Conservation (phyloP, 768 basidiomycete genomes). For the Neoboletus brunneissimus region DNA sequence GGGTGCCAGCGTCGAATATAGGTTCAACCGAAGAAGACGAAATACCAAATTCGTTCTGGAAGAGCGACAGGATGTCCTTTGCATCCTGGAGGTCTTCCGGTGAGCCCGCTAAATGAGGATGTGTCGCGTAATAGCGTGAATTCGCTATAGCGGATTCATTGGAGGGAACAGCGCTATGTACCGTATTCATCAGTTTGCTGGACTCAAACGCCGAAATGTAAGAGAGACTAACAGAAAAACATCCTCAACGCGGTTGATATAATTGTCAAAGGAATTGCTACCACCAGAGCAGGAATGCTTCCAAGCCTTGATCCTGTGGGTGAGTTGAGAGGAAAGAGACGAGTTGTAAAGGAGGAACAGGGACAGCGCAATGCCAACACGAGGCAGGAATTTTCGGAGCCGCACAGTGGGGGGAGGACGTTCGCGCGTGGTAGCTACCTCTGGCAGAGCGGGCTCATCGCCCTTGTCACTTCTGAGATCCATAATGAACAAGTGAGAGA, state of each 20-base stretch:
- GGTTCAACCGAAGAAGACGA: conserved; percentile 40
- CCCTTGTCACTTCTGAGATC: conserved; percentile 14
- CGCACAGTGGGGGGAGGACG: not conserved
- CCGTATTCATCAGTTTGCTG: not conserved
- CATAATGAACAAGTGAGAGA: conserved; percentile 10
- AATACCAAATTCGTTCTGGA: conserved; percentile 65
- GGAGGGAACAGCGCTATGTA: conserved; percentile 51
- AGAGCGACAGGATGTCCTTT: conserved; percentile 60
- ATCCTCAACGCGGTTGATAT: conserved; percentile 27
- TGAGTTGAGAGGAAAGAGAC: not conserved
- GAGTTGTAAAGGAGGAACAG: conserved; percentile 11
- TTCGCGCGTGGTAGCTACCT: not conserved
- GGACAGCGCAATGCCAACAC: conserved; percentile 4
- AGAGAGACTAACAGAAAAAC: conserved; percentile 34
- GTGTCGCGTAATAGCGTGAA: conserved; percentile 58
- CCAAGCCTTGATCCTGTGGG: conserved; percentile 5
- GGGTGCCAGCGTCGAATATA: conserved; percentile 69
- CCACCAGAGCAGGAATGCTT: conserved; percentile 5
- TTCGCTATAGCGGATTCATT: conserved; percentile 54
- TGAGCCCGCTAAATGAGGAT: conserved; percentile 73
- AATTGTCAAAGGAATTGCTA: conserved; percentile 9
- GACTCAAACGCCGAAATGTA: not conserved
- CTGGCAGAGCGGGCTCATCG: conserved; percentile 6
- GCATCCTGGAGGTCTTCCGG: conserved; percentile 61
- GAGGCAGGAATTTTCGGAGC: conserved; percentile 5